Evolutionary conservation across 2,329 filamentous ascomycete species (phyloP).

Genomic region (Hirsutella rhossiliensis): DNA sequence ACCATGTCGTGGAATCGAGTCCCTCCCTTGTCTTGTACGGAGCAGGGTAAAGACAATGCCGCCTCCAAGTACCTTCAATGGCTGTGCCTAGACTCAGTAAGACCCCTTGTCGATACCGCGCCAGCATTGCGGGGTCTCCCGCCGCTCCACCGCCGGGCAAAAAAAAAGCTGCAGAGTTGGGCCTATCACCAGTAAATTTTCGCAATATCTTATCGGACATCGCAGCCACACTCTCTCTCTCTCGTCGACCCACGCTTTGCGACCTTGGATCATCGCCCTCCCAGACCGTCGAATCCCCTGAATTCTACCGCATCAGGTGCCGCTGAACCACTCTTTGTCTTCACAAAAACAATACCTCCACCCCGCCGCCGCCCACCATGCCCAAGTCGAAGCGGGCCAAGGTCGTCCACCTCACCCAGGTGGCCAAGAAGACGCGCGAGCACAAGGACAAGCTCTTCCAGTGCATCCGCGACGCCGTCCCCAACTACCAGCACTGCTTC

Average conservation of each 20-base stretch:
- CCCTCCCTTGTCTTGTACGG: too few species aligned
- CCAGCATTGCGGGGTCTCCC: conserved; percentile 15
- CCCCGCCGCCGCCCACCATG: conserved; percentile 43
- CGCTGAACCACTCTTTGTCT: too few species aligned
- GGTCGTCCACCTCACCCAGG: conserved; percentile 81
- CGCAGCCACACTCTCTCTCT: conserved; percentile 1
- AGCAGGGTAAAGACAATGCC: too few species aligned
- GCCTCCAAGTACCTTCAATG: too few species aligned
- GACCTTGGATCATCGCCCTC: background rate
- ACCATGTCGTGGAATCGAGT: too few species aligned
- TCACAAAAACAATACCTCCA: background rate
- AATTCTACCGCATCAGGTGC: too few species aligned
- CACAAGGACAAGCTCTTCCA: conserved; percentile 82
- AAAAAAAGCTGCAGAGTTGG: background rate
- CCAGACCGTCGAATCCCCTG: too few species aligned
- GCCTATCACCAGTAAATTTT: conserved; percentile 12
- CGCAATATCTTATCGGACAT: conserved; percentile 17
- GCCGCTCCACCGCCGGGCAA: background rate
- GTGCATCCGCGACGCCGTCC: conserved; percentile 74
- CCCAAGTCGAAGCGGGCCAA: conserved; percentile 92
- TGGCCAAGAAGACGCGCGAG: conserved; percentile 85
- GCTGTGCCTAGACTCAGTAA: background rate
- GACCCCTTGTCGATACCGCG: background rate
- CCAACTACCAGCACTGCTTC: conserved; percentile 82
- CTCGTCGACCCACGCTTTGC: background rate